phyloP scores from a whole-genome alignment of 1,284 basidiomycete species.

The Apiotrichum domesticum region DNA sequence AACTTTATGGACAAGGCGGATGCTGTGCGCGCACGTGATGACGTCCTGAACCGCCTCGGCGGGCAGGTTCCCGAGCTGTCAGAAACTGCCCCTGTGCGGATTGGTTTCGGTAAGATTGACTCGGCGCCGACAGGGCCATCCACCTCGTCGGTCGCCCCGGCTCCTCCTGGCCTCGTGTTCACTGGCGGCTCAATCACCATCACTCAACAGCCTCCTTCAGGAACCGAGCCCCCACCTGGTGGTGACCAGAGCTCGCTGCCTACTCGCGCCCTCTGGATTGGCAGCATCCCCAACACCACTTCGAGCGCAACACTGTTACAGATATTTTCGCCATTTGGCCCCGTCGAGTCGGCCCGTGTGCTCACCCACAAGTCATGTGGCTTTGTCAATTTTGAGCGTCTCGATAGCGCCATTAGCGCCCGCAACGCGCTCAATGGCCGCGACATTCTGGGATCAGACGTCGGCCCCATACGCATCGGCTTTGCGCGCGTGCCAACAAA shows the following conservation, averaged over 20 bases:
- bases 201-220: conserved; percentile 21
- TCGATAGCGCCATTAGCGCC: conserved; percentile 92
- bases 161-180: conserved; percentile 53
- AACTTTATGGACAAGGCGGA: conserved; percentile 94
- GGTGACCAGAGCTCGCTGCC: conserved; percentile 57
- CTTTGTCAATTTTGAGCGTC: conserved; percentile 88
- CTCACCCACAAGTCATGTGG: conserved; percentile 72
- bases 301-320: conserved; percentile 81
- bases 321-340: conserved; percentile 87
- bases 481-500: conserved; percentile 94
- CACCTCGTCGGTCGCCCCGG: conserved; percentile 57
- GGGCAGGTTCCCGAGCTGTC: conserved; percentile 84
- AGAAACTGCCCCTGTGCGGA: conserved; percentile 86
- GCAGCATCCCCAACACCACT: conserved; percentile 86
- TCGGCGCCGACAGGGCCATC: conserved; percentile 77
- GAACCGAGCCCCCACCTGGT: conserved; percentile 16
- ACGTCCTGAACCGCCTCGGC: conserved; percentile 87
- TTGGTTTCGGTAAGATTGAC: conserved; percentile 96
- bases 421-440: conserved; percentile 90
- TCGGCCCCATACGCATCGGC: conserved; percentile 91
- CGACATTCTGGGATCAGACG: conserved; percentile 89
- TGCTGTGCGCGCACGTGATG: conserved; percentile 91
- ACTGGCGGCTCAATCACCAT: conserved; percentile 45
- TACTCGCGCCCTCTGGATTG: conserved; percentile 91
- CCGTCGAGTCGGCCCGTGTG: conserved; percentile 92